Evolutionary conservation across 2,329 filamentous ascomycete species (phyloP), one percentile per base, ranked within the genome.

Genomic region (Colletotrichum sp.): DNA sequence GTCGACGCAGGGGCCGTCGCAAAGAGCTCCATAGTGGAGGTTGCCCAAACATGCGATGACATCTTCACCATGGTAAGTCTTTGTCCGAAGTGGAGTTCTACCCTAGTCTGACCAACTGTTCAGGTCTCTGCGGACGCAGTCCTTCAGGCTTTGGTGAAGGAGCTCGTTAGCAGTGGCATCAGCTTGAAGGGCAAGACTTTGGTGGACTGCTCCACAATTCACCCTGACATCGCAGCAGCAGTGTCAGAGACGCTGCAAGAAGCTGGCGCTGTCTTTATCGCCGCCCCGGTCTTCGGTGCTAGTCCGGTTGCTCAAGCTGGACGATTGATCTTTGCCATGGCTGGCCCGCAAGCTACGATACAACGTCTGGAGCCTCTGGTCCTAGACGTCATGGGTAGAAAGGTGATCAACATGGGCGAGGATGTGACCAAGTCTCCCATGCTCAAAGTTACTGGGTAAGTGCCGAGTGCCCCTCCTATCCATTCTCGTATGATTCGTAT

Each of bases 191-290:
- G 80, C 26, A 90, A 89, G 77, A 82, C 85, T 12, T 77, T 89
- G 16, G 81, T 88, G 21, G 88, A 90, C 75, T 89, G 87, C 0
- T 89, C 88, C 2, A 90, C 88, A 1, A 84, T 90, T 3, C 87
- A 89, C 72, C 88, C 88, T 0, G 81, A 84, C 12, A 87, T 87
- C 0, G 85, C 87, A 0, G 76, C 79, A 1, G 73, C 77, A 6
- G 80, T 83, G 1, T 75, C 84, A 2, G 64, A 71, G 2, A 80
- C 78, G 1, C 77, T 90, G 3, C 65, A 69, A 0, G 77, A 72
- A 6, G 77, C 75, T 10, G 83, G 82, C 1, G 86, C 83, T 4
- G 65, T 71, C 4, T 89, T 89, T 68, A 80, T 89, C 30, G 84
- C 87, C 0, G 82, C 83, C 0, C 88, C 89, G 0, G 88, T 90